Evolutionary conservation across 805 yeast species (phyloP), one percentile per base, ranked within the genome.

Genomic region (Saccharomyces cerevisiae): DNA sequence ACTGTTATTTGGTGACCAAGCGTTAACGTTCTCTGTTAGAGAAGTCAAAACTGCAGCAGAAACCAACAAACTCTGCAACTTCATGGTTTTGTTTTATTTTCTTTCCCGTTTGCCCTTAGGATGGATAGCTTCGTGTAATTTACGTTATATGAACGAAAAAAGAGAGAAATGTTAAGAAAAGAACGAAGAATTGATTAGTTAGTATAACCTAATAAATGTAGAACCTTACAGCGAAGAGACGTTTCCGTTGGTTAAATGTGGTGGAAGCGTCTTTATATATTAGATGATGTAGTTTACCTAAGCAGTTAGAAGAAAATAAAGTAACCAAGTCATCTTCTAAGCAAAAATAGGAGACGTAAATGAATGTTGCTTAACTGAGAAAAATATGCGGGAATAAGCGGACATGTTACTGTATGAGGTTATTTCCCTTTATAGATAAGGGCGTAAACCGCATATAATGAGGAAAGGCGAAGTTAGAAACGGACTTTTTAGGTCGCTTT

Each of bases 1-100:
- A 1, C 79, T 74, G 52, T 78, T 75, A 0, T 80, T 74, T 1
- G 83, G 83, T 1, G 64, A 61, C 64, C 62, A 62, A 24, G 61
- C 68, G 14, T 52, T 41, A 0, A 49, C 66, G 1, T 17, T 32
- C n/a, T 29, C 29, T n/a, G 51, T 30, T 14, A 51, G 27, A 3
- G 26, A 28, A 4, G 56, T 11, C 4, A 55, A 30, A 13, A 57
- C 2, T 10, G 51, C 53, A 14, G 41, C 48, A 17, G 57, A 29
- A n/a, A 55, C 46, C n/a, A 57, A 28, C 24, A 54, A 27, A 31
- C 32, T 24, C 46, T 51, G 51, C 47, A 57, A 53, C 30, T 51
- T 53, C 57, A 54, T 54, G 17, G 28, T 28, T 30, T 13, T n/a
- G 17, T 14, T 14, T 31, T 13, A 1, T 32, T 32, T 36, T 17